These are phyloP conservation scores for Aspergillus arachidicola DNA, from an alignment of 2,329 filamentous ascomycete species.

Conservation along the genomic window DNA sequence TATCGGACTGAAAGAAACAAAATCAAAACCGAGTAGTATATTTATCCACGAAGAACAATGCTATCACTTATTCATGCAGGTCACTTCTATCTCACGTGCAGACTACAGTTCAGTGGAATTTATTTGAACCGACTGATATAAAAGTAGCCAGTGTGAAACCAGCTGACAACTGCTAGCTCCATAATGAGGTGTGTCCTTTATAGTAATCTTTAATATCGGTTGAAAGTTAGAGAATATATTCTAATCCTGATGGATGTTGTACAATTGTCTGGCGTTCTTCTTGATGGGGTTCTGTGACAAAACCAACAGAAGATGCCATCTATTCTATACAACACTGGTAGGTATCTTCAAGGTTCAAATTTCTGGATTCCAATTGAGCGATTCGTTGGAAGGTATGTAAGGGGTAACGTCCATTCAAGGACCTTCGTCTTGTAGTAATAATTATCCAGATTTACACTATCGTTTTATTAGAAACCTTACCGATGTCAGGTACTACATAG, in stretches of 20 bases:
- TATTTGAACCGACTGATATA: not conserved
- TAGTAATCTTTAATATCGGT: not conserved
- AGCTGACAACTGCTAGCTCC: conserved; percentile 6
- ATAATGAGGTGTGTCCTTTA: not conserved
- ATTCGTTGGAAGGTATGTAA: too few relatives aligned
- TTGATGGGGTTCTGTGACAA: not conserved
- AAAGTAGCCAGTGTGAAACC: conserved; percentile 6
- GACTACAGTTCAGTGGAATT: not conserved
- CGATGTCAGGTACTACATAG: too few relatives aligned
- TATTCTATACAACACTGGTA: too few relatives aligned
- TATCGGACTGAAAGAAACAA: not conserved
- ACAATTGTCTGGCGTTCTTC: not conserved
- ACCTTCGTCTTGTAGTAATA: too few relatives aligned
- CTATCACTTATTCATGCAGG: too few relatives aligned
- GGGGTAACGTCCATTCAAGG: too few relatives aligned
- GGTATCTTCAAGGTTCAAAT: too few relatives aligned
- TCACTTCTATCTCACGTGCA: not conserved
- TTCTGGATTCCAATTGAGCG: too few relatives aligned
- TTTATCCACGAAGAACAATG: not conserved
- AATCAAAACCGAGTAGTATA: not conserved
- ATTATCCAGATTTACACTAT: too few relatives aligned
- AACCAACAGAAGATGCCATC: too few relatives aligned
- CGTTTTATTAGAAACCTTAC: too few relatives aligned
- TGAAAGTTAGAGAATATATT: not conserved
- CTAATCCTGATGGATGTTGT: not conserved